phyloP scores from a whole-genome alignment of 257 asterid species.

The Ocimum tenuiflorum region DNA sequence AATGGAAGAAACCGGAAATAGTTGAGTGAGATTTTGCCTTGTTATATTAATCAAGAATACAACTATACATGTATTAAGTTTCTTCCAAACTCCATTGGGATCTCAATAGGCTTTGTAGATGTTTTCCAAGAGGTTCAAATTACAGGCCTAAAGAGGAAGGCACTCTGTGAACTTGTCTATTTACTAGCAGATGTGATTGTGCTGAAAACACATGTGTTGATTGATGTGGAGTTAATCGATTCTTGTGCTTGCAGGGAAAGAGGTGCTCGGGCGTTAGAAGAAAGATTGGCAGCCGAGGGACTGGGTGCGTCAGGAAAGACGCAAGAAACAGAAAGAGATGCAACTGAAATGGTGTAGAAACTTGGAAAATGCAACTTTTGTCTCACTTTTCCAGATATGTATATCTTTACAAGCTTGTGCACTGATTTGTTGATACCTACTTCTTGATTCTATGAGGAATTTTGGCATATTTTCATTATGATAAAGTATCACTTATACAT shows the following conservation, averaged over 20 bases:
- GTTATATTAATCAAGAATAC: no score
- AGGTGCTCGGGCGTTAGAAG: conserved; percentile 93
- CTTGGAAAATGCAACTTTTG: conserved; percentile 16
- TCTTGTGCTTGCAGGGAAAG: conserved; percentile 55
- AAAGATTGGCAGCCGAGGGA: conserved; percentile 76
- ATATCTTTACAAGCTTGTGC: conserved; percentile 21
- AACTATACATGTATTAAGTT: no score
- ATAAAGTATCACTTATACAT: not conserved
- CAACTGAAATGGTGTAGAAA: conserved; percentile 54
- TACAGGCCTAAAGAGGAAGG: no score
- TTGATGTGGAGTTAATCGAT: not conserved
- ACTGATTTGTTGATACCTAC: conserved; percentile 19
- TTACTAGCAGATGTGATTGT: no score
- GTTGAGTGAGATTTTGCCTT: no score
- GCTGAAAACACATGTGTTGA: no score
- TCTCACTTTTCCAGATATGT: conserved; percentile 25
- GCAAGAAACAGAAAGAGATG: conserved; percentile 48
- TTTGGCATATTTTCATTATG: conserved; percentile 12
- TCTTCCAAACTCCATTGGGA: no score
- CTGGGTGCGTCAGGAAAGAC: conserved; percentile 46
- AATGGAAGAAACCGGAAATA: no score
- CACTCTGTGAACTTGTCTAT: no score
- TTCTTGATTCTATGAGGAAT: conserved; percentile 13
- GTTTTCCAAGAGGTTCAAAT: no score
- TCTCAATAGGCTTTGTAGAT: no score